These are phyloP conservation scores for Mimosa pudica DNA, from an alignment of 306 rosid species.

Conservation along the genomic window DNA sequence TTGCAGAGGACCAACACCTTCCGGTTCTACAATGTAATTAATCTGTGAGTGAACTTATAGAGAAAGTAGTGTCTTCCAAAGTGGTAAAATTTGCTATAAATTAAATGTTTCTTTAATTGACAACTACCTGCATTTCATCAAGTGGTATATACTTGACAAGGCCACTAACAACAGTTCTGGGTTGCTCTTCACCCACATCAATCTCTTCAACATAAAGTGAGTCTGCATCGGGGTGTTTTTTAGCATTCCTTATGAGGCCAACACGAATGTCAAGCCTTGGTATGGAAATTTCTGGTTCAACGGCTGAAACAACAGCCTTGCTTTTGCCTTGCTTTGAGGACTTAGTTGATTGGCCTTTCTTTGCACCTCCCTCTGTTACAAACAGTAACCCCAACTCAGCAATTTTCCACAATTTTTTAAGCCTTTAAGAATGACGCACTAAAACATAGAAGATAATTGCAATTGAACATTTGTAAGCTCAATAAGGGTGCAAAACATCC, in stretches of 20 bases:
- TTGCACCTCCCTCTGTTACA: constrained; percentile 58
- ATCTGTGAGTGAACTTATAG: constrained; percentile 27
- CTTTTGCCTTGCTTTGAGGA: constrained; percentile 52
- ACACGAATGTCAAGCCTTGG: constrained; percentile 93
- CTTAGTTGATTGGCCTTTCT: constrained; percentile 63
- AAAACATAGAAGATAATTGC: constrained; percentile 2
- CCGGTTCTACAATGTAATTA: constrained; percentile 62
- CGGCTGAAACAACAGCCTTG: constrained; percentile 42
- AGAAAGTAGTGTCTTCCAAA: background rate
- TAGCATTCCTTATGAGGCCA: constrained; percentile 71
- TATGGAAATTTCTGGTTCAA: constrained; percentile 65
- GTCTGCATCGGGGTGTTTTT: constrained; percentile 97
- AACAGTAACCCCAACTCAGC: constrained; percentile 28
- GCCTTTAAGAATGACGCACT: background rate
- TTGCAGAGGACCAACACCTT: constrained; percentile 95
- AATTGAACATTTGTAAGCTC: background rate
- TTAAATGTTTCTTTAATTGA: constrained; percentile 22
- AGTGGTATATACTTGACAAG: constrained; percentile 85
- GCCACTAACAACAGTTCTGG: constrained; percentile 94
- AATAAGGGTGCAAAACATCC: constrained; percentile 7
- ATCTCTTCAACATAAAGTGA: constrained; percentile 88
- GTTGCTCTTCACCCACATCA: constrained; percentile 81
- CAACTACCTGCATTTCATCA: constrained; percentile 90
- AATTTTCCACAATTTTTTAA: constrained; percentile 14
- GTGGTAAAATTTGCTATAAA: background rate